Conservation (phyloP, 129 eudicot genomes). For the Cynara cardunculus region DNA sequence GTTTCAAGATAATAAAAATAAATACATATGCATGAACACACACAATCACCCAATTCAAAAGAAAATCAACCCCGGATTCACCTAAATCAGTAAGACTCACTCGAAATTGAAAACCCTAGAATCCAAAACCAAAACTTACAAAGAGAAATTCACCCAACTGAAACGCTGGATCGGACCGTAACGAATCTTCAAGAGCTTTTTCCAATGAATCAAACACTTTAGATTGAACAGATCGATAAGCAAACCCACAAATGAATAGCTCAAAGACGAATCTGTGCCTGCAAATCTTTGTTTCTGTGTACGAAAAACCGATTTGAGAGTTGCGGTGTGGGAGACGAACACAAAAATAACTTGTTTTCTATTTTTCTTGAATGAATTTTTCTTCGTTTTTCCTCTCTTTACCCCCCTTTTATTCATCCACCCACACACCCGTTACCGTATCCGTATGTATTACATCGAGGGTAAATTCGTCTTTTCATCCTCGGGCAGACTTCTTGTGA, state of each 20-base stretch:
- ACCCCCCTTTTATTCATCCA: constrained; percentile 25
- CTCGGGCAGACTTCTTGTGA: constrained; percentile 1
- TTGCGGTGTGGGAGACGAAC: constrained; percentile 44
- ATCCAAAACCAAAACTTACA: constrained; percentile 10
- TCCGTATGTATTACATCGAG: constrained; percentile 17
- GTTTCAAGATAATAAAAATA: constrained; percentile 9
- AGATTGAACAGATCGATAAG: constrained; percentile 21
- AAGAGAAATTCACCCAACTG: constrained; percentile 14
- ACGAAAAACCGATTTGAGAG: constrained; percentile 32
- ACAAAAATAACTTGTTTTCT: constrained; percentile 5
- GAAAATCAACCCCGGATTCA: constrained; percentile 8
- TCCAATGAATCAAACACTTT: constrained; percentile 5
- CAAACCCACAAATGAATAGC: background rate
- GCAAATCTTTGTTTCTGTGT: constrained; percentile 4
- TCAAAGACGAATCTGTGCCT: constrained; percentile 12
- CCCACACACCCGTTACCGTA: constrained; percentile 19
- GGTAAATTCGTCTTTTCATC: constrained; percentile 13
- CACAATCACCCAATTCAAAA: constrained; percentile 9
- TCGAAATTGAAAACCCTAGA: constrained; percentile 31
- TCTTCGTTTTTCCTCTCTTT: constrained; percentile 11
- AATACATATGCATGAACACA: constrained; percentile 8
- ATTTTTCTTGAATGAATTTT: constrained; percentile 9
- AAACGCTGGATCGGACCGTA: constrained; percentile 37
- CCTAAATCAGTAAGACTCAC: constrained; percentile 16
- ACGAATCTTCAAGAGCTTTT: constrained; percentile 17